Conservation (phyloP, 2,329 filamentous ascomycete species). For the Pseudogymnoascus sp. region DNA sequence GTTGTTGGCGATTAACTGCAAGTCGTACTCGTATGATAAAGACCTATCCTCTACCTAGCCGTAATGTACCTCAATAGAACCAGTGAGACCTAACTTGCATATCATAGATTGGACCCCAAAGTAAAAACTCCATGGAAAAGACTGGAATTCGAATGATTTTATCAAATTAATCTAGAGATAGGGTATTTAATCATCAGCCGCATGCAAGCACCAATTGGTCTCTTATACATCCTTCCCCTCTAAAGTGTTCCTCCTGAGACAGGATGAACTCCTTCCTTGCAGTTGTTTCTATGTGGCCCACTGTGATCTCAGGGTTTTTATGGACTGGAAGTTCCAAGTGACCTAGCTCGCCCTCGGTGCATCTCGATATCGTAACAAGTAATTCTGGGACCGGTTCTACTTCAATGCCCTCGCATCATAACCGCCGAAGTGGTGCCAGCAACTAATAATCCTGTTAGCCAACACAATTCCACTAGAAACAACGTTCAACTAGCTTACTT, state of each 20-base stretch:
- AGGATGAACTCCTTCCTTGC: not conserved
- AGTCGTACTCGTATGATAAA: not conserved
- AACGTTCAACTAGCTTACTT: conserved; percentile 10
- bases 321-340: not conserved
- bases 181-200: not conserved
- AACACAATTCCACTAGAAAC: not conserved
- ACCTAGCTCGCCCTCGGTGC: not conserved
- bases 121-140: not conserved
- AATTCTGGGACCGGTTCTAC: not conserved
- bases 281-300: not conserved
- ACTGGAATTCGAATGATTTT: not conserved
- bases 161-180: not conserved
- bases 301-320: not conserved
- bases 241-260: not conserved
- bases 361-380: not conserved
- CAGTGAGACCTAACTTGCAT: not conserved
- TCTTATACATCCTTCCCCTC: not conserved
- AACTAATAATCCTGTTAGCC: conserved; percentile 35
- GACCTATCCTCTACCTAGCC: not conserved
- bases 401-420: not conserved
- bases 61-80: not conserved
- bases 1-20: not conserved
- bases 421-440: conserved; percentile 58
- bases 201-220: not conserved
- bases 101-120: not conserved